phyloP scores from a whole-genome alignment of 768 basidiomycete species.

The Lentinus brumalis region DNA sequence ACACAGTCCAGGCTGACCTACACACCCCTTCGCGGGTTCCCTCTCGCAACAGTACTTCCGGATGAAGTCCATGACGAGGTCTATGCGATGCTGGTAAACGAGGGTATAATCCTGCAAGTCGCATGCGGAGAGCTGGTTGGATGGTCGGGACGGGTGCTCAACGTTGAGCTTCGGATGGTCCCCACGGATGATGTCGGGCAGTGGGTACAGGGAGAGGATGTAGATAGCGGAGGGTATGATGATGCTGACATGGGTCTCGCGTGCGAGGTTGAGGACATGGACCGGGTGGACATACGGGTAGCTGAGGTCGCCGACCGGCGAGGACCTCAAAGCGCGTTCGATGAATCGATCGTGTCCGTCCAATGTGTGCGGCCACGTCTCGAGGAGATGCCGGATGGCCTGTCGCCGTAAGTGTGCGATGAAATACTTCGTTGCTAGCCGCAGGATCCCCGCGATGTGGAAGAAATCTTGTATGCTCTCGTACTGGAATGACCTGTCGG shows the following conservation, averaged over 20 bases:
- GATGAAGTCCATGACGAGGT: slow-evolving; percentile 50
- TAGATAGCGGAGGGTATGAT: slow-evolving; percentile 55
- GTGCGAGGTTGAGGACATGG: slow-evolving; percentile 57
- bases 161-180: slow-evolving; percentile 56
- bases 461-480: slow-evolving; percentile 53
- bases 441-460: slow-evolving; percentile 56
- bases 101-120: slow-evolving; percentile 55
- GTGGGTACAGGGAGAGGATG: slow-evolving; percentile 58
- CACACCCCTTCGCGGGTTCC: background rate
- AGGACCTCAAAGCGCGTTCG: slow-evolving; percentile 45
- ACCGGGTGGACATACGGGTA: slow-evolving; percentile 63
- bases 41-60: slow-evolving; percentile 41
- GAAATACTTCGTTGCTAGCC: slow-evolving; percentile 62
- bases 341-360: slow-evolving; percentile 60
- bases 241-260: slow-evolving; percentile 48
- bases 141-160: slow-evolving; percentile 52
- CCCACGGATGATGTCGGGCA: slow-evolving; percentile 47
- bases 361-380: slow-evolving; percentile 56
- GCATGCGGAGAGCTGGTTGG: slow-evolving; percentile 40
- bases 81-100: slow-evolving; percentile 58
- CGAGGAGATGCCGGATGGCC: slow-evolving; percentile 48
- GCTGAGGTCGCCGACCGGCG: slow-evolving; percentile 44
- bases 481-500: slow-evolving; percentile 36
- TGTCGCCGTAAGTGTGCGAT: slow-evolving; percentile 52
- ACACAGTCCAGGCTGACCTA: slow-evolving; percentile 33